These are phyloP conservation scores for Curvularia sp. DNA, from an alignment of 2,329 filamentous ascomycete genomes.

Conservation along the genomic window DNA sequence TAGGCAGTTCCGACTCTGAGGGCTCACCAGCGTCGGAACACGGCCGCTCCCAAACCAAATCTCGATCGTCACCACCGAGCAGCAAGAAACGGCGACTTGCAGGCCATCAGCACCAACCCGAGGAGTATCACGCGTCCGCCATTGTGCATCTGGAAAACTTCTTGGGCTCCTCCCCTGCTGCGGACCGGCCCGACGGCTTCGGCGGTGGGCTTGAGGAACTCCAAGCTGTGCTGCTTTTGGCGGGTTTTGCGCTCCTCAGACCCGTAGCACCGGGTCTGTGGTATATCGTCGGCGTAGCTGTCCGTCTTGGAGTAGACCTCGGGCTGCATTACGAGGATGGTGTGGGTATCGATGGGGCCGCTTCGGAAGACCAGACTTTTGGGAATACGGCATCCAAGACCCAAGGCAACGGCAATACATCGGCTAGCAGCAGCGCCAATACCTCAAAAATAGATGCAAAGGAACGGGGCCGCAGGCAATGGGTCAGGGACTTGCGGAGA, in stretches of 20 bases:
- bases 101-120: slow-evolving; percentile 75
- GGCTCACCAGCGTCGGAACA: slow-evolving; percentile 43
- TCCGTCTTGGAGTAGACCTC: slow-evolving; percentile 87
- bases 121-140: slow-evolving; percentile 95
- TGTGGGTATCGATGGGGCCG: slow-evolving; percentile 64
- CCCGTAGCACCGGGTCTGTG: slow-evolving; percentile 93
- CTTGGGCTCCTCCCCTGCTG: slow-evolving; percentile 68
- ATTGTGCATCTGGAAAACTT: slow-evolving; percentile 91
- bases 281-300: slow-evolving; percentile 96
- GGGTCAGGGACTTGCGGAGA: slow-evolving; percentile 82
- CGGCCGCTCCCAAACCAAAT: slow-evolving; percentile 37
- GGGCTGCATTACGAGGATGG: slow-evolving; percentile 94
- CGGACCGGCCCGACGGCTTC: slow-evolving; percentile 66
- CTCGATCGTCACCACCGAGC: slow-evolving; percentile 41
- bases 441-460: slow-evolving; percentile 55
- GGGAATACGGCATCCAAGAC: slow-evolving; percentile 36
- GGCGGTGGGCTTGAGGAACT: slow-evolving; percentile 92
- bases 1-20: slow-evolving; percentile 60
- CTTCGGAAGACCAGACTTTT: slow-evolving; percentile 38
- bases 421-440: slow-evolving; percentile 30
- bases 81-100: slow-evolving; percentile 51
- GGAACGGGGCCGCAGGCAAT: slow-evolving; percentile 75
- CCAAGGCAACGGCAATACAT: slow-evolving; percentile 43
- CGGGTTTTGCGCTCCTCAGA: slow-evolving; percentile 87
- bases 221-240: slow-evolving; percentile 88